These are phyloP conservation scores for Tuctoria greenei DNA, from an alignment of 176 grass and related monocot species.

Conservation along the genomic window DNA sequence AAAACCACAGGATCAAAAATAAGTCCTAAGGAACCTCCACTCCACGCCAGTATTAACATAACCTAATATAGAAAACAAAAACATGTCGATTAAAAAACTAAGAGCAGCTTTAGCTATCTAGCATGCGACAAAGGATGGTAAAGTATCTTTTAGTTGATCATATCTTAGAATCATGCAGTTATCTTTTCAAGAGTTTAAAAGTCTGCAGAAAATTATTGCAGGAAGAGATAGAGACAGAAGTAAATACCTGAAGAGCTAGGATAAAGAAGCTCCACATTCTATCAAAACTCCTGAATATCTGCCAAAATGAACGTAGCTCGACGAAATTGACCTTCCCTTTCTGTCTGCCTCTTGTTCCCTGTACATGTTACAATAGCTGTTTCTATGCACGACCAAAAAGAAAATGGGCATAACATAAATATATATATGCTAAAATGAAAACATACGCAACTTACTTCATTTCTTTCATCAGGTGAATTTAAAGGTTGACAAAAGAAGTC, in stretches of 20 bases:
- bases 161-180: conserved; percentile 16
- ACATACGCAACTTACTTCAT: conserved; percentile 54
- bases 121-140: not conserved
- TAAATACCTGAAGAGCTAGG: conserved; percentile 78
- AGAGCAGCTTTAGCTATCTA: conserved; percentile 29
- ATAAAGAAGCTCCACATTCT: conserved; percentile 97
- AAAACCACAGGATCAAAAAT: conserved; percentile 69
- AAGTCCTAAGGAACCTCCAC: conserved; percentile 65
- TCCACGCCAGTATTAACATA: conserved; percentile 97
- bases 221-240: not conserved
- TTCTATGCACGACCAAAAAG: not conserved
- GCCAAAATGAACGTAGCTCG: conserved; percentile 94
- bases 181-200: conserved; percentile 30
- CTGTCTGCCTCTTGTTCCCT: conserved; percentile 56
- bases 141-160: conserved; percentile 17
- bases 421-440: not conserved
- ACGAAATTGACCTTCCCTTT: conserved; percentile 96
- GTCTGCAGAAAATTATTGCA: conserved; percentile 1
- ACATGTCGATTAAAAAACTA: conserved; percentile 7
- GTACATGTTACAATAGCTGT: conserved; percentile 35
- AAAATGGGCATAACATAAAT: not conserved
- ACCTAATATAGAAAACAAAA: conserved; percentile 48
- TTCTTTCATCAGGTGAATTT: conserved; percentile 48
- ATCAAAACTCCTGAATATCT: conserved; percentile 95
- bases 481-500: conserved; percentile 75